phyloP scores from a whole-genome alignment of 371 early-diverging fungal genomes.

The Mucor racemosus region DNA sequence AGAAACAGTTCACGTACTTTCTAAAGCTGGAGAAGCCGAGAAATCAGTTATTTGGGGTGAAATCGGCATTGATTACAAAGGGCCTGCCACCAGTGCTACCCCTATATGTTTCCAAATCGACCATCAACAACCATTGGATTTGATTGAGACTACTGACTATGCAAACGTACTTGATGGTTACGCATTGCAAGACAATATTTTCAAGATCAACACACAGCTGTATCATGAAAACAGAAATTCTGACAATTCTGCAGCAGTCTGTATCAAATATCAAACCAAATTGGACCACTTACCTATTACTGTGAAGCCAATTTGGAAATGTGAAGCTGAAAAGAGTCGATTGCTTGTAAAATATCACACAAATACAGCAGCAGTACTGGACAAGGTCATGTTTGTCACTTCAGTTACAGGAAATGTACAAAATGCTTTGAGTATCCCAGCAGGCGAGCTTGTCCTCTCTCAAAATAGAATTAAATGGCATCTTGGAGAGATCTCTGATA shows the following conservation, averaged over 20 bases:
- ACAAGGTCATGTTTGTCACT: slow-evolving; percentile 53
- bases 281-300: slow-evolving; percentile 39
- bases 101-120: slow-evolving; percentile 47
- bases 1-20: slow-evolving; percentile 52
- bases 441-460: slow-evolving; percentile 58
- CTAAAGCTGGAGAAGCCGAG: slow-evolving; percentile 46
- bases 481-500: slow-evolving; percentile 36
- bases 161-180: slow-evolving; percentile 27
- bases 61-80: slow-evolving; percentile 44
- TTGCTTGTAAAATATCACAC: slow-evolving; percentile 59
- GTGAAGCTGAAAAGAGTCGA: slow-evolving; percentile 55
- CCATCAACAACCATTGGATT: slow-evolving; percentile 39
- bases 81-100: slow-evolving; percentile 27
- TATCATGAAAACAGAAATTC: slow-evolving; percentile 28
- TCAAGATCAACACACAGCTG: slow-evolving; percentile 38
- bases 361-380: slow-evolving; percentile 19
- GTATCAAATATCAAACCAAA: slow-evolving; percentile 54
- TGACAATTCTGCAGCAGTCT: slow-evolving; percentile 21
- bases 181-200: slow-evolving; percentile 23
- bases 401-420: slow-evolving; percentile 53
- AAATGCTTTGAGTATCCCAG: slow-evolving; percentile 57
- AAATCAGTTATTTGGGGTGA: slow-evolving; percentile 55
- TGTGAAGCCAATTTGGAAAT: slow-evolving; percentile 64
- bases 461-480: slow-evolving; percentile 62
- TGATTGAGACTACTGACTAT: slow-evolving; percentile 26